Evolutionary conservation across 129 eudicot species (phyloP), one percentile per base, ranked within the genome.

Genomic region (Arctium lappa): DNA sequence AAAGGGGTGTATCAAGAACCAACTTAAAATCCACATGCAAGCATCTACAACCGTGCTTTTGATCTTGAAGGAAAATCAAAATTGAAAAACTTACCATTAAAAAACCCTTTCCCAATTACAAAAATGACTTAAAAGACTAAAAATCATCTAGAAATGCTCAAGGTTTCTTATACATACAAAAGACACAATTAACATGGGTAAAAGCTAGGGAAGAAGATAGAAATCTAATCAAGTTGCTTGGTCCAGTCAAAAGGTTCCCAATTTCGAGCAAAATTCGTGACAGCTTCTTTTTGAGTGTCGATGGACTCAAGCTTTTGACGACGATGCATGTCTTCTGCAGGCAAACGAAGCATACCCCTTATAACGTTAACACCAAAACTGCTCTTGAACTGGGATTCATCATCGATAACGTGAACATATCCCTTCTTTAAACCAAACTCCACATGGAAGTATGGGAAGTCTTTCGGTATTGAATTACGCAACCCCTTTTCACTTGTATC

Each of bases 171-270:
- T 56, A 56, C 8, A 56, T 56, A 56, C 27, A 56, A 53, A 53
- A 53, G 65, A 56, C 16, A 1, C 27, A 16, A 16, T 56, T 15
- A 53, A 53, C 8, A 16, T 56, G 66, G 8, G 7, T 56, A 56
- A n/a, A 56, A 56, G 29, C 66, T 16, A 56, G 27, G 5, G 22
- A 53, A 69, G 73, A 72, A 4, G 1, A 1, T 4, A 56, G 56
- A 36, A 29, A 30, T 12, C 84, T 83, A 89, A 70, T 88, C 92
- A 5, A 94, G 94, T 80, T 95, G 97, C 74, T 95, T 95, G 15
- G 98, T 92, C 98, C 98, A 95, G 44, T 95, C 97, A 85, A 92
- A 92, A 32, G 92, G 94, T n/a, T 85, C 92, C 97, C 98, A 95
- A 44, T 91, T 97, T 74, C 72, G 84, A 0, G 78, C 73, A 75